Evolutionary conservation across 176 grass and related monocot species (phyloP).

Genomic region (Dendrocalamus sinicus): DNA sequence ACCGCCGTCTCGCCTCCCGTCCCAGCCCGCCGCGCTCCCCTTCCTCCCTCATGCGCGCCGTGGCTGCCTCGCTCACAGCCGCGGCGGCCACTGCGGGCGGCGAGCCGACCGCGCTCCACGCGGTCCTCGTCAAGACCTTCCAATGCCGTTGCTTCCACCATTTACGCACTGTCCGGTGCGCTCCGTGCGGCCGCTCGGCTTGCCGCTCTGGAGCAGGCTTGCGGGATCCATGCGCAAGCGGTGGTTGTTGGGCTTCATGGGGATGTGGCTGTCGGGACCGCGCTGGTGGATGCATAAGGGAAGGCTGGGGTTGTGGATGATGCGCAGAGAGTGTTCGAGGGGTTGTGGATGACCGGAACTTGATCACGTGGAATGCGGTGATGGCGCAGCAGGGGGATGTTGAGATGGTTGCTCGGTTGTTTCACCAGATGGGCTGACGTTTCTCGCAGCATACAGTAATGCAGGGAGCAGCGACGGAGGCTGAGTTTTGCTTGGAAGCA

Average conservation of each 20-base stretch:
- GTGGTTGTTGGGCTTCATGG: conserved; percentile 38
- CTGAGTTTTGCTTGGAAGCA: conserved; percentile 43
- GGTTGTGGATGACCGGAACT: conserved; percentile 35
- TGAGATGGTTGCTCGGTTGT: neutral
- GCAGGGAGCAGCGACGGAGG: conserved; percentile 45
- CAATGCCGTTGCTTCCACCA: conserved; percentile 36
- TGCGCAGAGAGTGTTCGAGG: too few relatives aligned
- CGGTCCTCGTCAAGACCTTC: conserved; percentile 38
- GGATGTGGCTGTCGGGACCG: conserved; percentile 43
- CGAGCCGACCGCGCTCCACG: conserved; percentile 34
- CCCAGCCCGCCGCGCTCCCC: neutral
- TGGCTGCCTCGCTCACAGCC: neutral
- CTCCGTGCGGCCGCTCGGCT: conserved; percentile 39
- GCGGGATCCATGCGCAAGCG: conserved; percentile 48
- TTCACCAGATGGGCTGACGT: conserved; percentile 48
- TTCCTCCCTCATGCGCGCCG: conserved; percentile 5
- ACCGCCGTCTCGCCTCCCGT: neutral
- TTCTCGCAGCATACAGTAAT: conserved; percentile 58
- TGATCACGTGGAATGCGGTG: conserved; percentile 56
- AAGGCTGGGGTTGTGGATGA: conserved; percentile 49
- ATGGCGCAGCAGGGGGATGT: conserved; percentile 46
- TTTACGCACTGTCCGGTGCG: conserved; percentile 40
- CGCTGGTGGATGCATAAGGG: conserved; percentile 54
- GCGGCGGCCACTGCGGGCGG: conserved; percentile 8
- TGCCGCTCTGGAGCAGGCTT: conserved; percentile 45